Conservation (phyloP, 179 eudicot genomes). For the Silene noctiflora region DNA sequence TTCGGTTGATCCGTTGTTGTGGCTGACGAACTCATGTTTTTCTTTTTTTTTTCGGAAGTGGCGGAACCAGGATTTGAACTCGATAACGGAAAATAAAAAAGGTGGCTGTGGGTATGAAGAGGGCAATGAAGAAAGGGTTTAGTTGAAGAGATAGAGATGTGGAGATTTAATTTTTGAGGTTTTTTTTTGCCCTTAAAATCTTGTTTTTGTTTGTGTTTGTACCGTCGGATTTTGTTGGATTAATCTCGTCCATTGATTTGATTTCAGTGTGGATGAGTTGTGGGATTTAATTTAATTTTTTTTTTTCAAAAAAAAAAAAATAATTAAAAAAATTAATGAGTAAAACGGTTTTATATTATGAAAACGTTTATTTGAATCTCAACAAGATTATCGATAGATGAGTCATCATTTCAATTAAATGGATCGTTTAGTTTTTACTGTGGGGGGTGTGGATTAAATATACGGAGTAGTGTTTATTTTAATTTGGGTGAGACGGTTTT, state of each 20-base stretch:
- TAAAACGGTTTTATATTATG: too few species aligned
- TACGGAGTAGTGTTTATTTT: too few species aligned
- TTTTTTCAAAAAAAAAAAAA: too few species aligned
- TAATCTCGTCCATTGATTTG: not conserved
- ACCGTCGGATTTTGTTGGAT: not conserved
- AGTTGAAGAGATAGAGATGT: slow-evolving; percentile 20
- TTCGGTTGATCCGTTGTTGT: slow-evolving; percentile 18
- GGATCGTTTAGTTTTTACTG: too few species aligned
- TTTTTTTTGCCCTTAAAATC: not conserved
- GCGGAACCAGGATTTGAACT: not conserved
- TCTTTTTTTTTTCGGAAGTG: not conserved
- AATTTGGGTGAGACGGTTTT: too few species aligned
- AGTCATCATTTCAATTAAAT: too few species aligned
- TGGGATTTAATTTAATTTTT: not conserved
- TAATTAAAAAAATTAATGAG: too few species aligned
- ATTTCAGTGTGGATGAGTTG: not conserved
- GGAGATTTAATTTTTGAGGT: slow-evolving; percentile 3
- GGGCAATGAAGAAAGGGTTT: not conserved
- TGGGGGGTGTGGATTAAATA: too few species aligned
- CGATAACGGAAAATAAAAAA: too few species aligned
- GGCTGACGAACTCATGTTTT: slow-evolving; percentile 20
- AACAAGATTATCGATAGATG: too few species aligned
- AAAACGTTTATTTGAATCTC: too few species aligned
- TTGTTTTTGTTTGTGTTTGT: not conserved
- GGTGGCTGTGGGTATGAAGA: not conserved